Evolutionary conservation across 495 filamentous ascomycete species (phyloP).

Genomic region (Parmelia sp.): DNA sequence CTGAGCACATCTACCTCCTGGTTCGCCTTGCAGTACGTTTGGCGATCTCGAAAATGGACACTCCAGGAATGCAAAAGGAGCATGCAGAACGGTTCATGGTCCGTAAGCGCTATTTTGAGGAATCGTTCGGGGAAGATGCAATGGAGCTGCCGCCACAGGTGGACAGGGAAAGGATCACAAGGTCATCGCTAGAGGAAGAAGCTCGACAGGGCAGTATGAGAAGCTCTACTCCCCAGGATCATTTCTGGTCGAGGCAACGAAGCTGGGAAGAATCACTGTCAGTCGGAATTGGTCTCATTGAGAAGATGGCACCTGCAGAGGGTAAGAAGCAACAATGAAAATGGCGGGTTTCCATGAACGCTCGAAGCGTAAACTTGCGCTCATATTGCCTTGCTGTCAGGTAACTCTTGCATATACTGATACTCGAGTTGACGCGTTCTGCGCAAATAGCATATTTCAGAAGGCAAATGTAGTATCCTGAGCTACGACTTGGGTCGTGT

Average conservation of each 20-base stretch:
- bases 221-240: conserved; percentile 49
- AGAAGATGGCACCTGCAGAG: conserved; percentile 38
- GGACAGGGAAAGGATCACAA: conserved; percentile 39
- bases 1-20: conserved; percentile 78
- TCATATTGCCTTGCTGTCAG: background rate
- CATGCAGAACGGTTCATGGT: conserved; percentile 65
- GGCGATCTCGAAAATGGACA: conserved; percentile 73
- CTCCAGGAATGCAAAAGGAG: conserved; percentile 76
- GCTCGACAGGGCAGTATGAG: conserved; percentile 51
- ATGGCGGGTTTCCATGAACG: background rate
- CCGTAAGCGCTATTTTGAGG: conserved; percentile 65
- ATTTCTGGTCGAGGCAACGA: conserved; percentile 64
- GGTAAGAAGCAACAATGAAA: conserved; percentile 55
- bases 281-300: conserved; percentile 53
- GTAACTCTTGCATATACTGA: background rate
- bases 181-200: conserved; percentile 56
- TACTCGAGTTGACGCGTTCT: background rate
- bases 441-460: background rate
- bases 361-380: background rate
- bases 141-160: conserved; percentile 27
- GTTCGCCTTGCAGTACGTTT: conserved; percentile 62
- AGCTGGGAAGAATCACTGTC: conserved; percentile 55
- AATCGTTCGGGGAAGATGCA: conserved; percentile 43
- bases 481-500: background rate
- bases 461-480: background rate